Evolutionary conservation across 441 rosid species (phyloP), one percentile per base, ranked within the genome.

Genomic region (Pelargonium cotyledonis): DNA sequence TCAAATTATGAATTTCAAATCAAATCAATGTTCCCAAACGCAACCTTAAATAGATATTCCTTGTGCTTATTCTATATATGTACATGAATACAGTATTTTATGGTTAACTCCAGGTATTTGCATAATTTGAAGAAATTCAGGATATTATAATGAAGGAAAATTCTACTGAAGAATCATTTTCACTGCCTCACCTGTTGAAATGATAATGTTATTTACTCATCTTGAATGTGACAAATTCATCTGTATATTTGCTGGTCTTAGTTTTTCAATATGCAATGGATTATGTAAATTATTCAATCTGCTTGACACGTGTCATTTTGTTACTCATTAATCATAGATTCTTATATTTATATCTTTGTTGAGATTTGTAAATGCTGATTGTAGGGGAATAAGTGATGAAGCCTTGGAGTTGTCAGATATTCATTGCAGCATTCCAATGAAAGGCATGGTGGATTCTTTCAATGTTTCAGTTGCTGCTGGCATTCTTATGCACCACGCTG

Each of bases 401-500:
- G 97, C 97, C 23, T 78, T 89, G 77, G 75, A 77, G 74, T 77
- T 91, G 72, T 89, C 97, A 14, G 95, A 94, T 83, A 69, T 94
- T 72, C 83, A 74, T 72, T 94, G 97, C 75, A 88, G 95, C 75
- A 89, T 91, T 76, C 97, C 95, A 6, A 91, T 94, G 97, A 91
- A 88, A 19, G 98, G 98, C 77, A 91, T 94, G 98, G 97, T 91
- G 60, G 97, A 94, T 80, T 91, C 98, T 19, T 91, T 94, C 77
- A 94, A 94, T 81, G 97, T 91, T 68, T 94, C 98, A 26, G 97
- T 94, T 74, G 98, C 97, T 66, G 93, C 96, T 0, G 98, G 97
- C 82, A 86, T 89, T 76, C 76, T 91, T 53, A 89, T 91, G 97
- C 98, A 88, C 77, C 96, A 91, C 58, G 96, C 97, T 51, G 93